Evolutionary conservation across 2,329 filamentous ascomycete species (phyloP).

Genomic region (Fusarium sp.): DNA sequence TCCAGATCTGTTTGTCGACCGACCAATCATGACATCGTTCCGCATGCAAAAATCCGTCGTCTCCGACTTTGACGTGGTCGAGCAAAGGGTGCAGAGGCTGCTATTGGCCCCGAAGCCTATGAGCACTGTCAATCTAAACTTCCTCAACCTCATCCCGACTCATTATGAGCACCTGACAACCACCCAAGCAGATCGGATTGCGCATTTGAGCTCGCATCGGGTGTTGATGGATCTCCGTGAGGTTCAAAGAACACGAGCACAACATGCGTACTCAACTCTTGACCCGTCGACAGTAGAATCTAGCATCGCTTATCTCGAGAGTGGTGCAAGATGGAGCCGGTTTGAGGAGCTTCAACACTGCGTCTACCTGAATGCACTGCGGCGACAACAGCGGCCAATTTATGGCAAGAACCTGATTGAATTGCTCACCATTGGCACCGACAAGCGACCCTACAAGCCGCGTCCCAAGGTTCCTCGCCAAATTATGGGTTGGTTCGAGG

Average conservation of each 20-base stretch:
- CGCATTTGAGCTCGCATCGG: constrained; percentile 77
- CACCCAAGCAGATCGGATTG: constrained; percentile 64
- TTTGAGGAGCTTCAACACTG: constrained; percentile 85
- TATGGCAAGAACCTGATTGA: constrained; percentile 86
- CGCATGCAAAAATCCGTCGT: constrained; percentile 86
- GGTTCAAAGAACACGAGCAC: constrained; percentile 72
- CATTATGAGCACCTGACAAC: constrained; percentile 75
- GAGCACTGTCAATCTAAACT: constrained; percentile 75
- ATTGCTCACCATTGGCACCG: constrained; percentile 73
- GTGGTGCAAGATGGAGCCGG: constrained; percentile 73
- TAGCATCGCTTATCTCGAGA: constrained; percentile 79
- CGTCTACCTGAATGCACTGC: constrained; percentile 83
- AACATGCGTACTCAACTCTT: constrained; percentile 65
- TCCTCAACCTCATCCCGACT: constrained; percentile 83
- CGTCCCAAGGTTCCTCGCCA: constrained; percentile 71
- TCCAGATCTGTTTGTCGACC: constrained; percentile 94
- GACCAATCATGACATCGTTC: constrained; percentile 96
- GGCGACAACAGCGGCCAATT: constrained; percentile 82
- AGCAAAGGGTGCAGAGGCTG: constrained; percentile 75
- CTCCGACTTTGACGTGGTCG: constrained; percentile 79
- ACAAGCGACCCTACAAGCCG: constrained; percentile 69
- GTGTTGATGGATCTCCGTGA: constrained; percentile 78
- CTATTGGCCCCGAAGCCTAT: constrained; percentile 73
- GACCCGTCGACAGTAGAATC: constrained; percentile 77
- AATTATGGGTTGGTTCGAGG: constrained; percentile 80